phyloP scores from a whole-genome alignment of 495 filamentous ascomycete species.

The Neurospora intermedia region DNA sequence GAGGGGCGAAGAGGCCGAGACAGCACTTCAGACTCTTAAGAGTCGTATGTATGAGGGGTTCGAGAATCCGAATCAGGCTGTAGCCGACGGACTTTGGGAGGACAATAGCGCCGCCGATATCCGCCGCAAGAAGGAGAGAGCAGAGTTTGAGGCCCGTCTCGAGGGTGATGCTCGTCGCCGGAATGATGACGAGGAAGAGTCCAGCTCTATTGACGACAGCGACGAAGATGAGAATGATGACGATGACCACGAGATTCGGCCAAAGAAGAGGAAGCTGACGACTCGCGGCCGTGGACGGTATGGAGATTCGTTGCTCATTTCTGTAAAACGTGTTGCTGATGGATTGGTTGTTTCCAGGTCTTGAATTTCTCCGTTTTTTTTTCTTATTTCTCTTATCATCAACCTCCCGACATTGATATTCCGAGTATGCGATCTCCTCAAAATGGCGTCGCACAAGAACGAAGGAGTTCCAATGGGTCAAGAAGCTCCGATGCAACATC shows the following conservation, averaged over 20 bases:
- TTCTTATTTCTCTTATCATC: neutral
- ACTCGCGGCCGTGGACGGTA: neutral
- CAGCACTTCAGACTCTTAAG: slow-evolving; percentile 3
- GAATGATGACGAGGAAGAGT: neutral
- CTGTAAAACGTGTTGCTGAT: slow-evolving; percentile 4
- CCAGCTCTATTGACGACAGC: neutral
- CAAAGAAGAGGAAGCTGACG: neutral
- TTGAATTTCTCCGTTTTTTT: neutral
- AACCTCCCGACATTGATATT: neutral
- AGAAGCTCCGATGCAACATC: neutral
- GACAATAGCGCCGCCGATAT: slow-evolving; percentile 11
- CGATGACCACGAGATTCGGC: neutral
- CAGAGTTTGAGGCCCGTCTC: slow-evolving; percentile 1
- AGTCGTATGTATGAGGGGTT: slow-evolving; percentile 11
- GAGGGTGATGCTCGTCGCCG: neutral
- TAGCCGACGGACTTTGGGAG: slow-evolving; percentile 12
- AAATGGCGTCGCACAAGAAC: neutral
- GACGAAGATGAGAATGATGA: neutral
- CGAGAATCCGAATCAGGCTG: neutral
- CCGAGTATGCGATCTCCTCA: neutral
- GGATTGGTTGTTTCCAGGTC: slow-evolving; percentile 6
- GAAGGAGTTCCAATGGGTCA: neutral
- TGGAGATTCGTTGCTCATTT: slow-evolving; percentile 9
- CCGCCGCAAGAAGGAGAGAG: slow-evolving; percentile 3
- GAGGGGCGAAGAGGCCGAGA: slow-evolving; percentile 2